These are phyloP conservation scores for Colletotrichum spaethianum DNA, from an alignment of 2,329 filamentous ascomycete genomes.

Conservation along the genomic window DNA sequence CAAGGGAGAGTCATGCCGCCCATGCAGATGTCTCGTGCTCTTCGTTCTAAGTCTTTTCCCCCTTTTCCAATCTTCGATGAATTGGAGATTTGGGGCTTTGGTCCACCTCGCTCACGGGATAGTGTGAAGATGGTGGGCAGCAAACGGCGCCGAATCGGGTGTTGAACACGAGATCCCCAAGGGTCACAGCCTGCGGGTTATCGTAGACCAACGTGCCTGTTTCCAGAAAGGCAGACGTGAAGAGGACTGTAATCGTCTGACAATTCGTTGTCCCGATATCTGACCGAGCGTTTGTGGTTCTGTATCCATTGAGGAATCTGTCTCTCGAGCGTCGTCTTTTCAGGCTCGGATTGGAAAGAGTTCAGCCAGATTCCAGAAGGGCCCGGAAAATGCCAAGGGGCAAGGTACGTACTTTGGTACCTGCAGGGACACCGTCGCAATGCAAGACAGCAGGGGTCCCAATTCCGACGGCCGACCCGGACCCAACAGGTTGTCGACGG, in stretches of 20 bases:
- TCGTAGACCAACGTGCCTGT: slow-evolving; percentile 13
- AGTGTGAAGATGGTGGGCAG: slow-evolving; percentile 31
- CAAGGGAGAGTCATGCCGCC: slow-evolving; percentile 38
- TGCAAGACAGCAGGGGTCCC: slow-evolving; percentile 27
- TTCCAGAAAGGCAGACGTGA: not conserved
- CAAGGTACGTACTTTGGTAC: not conserved
- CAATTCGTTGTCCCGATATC: slow-evolving; percentile 17
- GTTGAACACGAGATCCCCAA: slow-evolving; percentile 33
- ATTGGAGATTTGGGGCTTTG: slow-evolving; percentile 30
- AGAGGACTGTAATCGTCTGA: slow-evolving; percentile 7
- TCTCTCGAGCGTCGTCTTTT: slow-evolving; percentile 34
- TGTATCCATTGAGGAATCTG: slow-evolving; percentile 1
- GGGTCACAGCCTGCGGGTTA: slow-evolving; percentile 11
- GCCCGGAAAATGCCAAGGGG: slow-evolving; percentile 33
- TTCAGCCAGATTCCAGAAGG: slow-evolving; percentile 30
- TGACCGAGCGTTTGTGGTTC: slow-evolving; percentile 16
- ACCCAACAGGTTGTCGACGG: slow-evolving; percentile 22
- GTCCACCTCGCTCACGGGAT: slow-evolving; percentile 23
- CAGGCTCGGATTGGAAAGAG: slow-evolving; percentile 26
- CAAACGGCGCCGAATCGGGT: slow-evolving; percentile 26
- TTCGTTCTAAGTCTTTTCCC: slow-evolving; percentile 6
- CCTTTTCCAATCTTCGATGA: slow-evolving; percentile 24
- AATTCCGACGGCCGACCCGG: slow-evolving; percentile 37
- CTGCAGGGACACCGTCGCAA: slow-evolving; percentile 36
- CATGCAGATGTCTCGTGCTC: slow-evolving; percentile 29